Percentiles rank a stretch among this genome's conserved stretches.
Conservation (phyloP, 768 basidiomycete genomes). For the Rhodotorula taiwanensis region DNA sequence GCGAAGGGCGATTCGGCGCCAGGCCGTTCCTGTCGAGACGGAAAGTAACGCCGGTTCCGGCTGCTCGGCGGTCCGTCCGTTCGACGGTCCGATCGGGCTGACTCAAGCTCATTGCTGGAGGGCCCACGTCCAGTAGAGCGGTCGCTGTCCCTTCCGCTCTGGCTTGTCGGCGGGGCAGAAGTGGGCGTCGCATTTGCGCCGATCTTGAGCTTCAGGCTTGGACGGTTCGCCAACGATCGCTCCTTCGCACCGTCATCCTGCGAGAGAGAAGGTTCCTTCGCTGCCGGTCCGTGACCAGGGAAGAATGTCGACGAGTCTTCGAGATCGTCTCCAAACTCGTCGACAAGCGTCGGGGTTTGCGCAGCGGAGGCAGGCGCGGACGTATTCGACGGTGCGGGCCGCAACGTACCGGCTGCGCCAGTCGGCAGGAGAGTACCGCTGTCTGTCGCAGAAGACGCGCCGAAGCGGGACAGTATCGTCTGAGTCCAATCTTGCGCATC, state of each 20-base stretch:
- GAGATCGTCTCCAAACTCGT: conserved; percentile 33
- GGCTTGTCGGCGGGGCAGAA: not conserved
- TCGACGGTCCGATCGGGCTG: not conserved
- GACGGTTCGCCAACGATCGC: conserved; percentile 18
- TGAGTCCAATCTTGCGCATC: conserved; percentile 28
- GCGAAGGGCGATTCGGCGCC: conserved; percentile 6
- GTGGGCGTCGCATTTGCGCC: not conserved
- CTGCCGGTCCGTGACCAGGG: conserved; percentile 9
- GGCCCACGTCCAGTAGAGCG: not conserved
- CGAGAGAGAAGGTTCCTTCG: not conserved
- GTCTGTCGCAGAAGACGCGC: conserved; percentile 12
- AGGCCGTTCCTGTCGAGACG: conserved; percentile 21
- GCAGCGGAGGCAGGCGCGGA: not conserved
- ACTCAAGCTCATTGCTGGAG: not conserved
- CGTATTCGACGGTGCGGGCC: not conserved
- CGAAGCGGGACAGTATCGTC: conserved; percentile 22
- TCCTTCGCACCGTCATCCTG: not conserved
- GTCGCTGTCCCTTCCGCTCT: not conserved
- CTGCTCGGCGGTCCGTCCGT: too few relatives aligned
- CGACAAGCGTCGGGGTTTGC: conserved; percentile 10
- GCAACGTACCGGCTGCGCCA: conserved; percentile 1
- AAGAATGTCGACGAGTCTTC: conserved; percentile 32
- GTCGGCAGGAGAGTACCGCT: conserved; percentile 17
- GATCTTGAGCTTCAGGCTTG: conserved; percentile 26
- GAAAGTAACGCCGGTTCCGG: too few relatives aligned